Evolutionary conservation across 148 eudicot genomes (phyloP).

Genomic region (Tetragonia tetragonoides): DNA sequence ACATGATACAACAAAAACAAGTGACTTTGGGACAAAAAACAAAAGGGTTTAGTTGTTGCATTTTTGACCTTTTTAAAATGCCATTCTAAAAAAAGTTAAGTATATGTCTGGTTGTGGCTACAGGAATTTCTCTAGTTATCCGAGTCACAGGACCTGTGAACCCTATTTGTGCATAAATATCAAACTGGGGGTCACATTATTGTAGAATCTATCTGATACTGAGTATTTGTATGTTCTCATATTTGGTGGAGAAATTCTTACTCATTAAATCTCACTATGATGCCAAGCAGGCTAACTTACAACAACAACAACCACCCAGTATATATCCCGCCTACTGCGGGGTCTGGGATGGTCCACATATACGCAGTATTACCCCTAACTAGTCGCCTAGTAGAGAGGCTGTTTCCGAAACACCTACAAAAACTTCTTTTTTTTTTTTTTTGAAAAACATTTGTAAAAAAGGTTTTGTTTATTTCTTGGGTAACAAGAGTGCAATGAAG

Average conservation of each 20-base stretch:
- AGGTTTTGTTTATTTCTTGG: too few species aligned
- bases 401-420: too few species aligned
- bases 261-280: too few species aligned
- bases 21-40: conserved; percentile 27
- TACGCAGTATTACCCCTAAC: too few species aligned
- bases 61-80: conserved; percentile 1
- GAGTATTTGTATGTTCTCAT: background rate
- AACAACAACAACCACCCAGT: too few species aligned
- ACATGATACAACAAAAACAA: conserved; percentile 23
- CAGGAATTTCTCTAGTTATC: conserved; percentile 19
- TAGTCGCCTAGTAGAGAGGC: too few species aligned
- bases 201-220: background rate
- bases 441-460: too few species aligned
- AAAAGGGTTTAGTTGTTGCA: conserved; percentile 25
- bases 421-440: too few species aligned
- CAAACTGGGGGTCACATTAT: background rate
- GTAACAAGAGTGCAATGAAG: too few species aligned
- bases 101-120: conserved; percentile 19
- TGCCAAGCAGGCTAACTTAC: too few species aligned
- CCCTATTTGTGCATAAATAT: background rate
- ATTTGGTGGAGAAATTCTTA: background rate
- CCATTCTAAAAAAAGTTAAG: background rate
- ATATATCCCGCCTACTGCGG: too few species aligned
- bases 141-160: conserved; percentile 10
- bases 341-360: too few species aligned